Percentiles rank a stretch among this genome's conserved stretches.
phyloP scores from a whole-genome alignment of 2,329 filamentous ascomycete genomes.

The Fusarium nematophilum region DNA sequence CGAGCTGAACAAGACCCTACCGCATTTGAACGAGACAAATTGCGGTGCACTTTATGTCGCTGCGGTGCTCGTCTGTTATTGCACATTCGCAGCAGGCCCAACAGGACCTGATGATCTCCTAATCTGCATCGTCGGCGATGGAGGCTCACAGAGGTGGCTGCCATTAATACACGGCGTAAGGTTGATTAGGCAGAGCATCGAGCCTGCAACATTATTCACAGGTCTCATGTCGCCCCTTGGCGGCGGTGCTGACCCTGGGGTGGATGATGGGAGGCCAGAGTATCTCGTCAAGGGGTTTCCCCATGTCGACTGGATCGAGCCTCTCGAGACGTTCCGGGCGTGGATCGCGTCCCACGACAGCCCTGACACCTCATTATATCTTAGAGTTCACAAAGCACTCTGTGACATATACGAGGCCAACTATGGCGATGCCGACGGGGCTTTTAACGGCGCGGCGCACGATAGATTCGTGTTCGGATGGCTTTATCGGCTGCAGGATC shows the following conservation, averaged over 20 bases:
- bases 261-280: conserved; percentile 35
- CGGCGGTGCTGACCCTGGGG: conserved; percentile 12
- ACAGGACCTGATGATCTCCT: conserved; percentile 44
- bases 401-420: conserved; percentile 44
- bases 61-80: conserved; percentile 45
- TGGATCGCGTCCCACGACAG: conserved; percentile 41
- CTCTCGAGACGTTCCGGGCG: conserved; percentile 33
- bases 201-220: conserved; percentile 43
- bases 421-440: conserved; percentile 35
- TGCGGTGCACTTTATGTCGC: conserved; percentile 47
- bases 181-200: conserved; percentile 40
- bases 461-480: conserved; percentile 43
- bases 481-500: conserved; percentile 45
- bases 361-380: conserved; percentile 41
- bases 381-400: conserved; percentile 35
- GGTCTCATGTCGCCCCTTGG: conserved; percentile 43
- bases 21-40: conserved; percentile 40
- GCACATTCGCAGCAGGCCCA: conserved; percentile 47
- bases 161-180: conserved; percentile 43
- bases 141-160: conserved; percentile 39
- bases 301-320: conserved; percentile 37
- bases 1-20: conserved; percentile 41
- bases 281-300: conserved; percentile 38
- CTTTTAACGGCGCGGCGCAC: conserved; percentile 25
- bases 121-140: conserved; percentile 40